Base-by-base conservation (phyloP, 805 yeast genomes). In the Nakazawaea anatomiae region DNA sequence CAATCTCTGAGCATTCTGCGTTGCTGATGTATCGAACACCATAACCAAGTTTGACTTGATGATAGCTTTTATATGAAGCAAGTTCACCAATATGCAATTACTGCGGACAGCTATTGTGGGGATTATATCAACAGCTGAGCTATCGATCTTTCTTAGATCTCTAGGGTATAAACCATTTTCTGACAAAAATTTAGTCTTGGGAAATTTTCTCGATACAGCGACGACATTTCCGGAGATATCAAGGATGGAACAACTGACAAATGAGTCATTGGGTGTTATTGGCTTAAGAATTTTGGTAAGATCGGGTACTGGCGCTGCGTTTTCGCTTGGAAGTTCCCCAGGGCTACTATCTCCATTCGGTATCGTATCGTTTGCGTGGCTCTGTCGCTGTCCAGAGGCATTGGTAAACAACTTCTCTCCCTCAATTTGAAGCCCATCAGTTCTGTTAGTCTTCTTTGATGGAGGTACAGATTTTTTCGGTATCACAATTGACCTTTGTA, bases 51-150 rank as follows among this genome's bases (percentile, higher is more conserved):
- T 89, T 41, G 80, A 76, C 59, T 86, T 87, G n/a, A 94, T 80
- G 44, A 94, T 73, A 1, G 97, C 98, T 57, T 94, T 86, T 46
- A 94, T 89, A 63, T 91, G 94, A 39, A 94, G 69, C 60, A 94
- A 68, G 62, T 90, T 91, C 46, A 94, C 82, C 49, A 94, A 71
- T 18, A 92, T 87, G 48, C 95, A 85, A 55, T 79, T 78, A 29
- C 79, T 75, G 53, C 97, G 76, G 27, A 90, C 89, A 53, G 91
- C 83, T 44, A 94, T 85, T 18, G 89, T 82, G 0, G 99, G 99
- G 3, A 91, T 91, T 25, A 92, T 88, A 65, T 89, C 96, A 50
- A 80, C 76, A 39, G 80, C 71, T 1, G 87, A 74, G 4, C 83
- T 72, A 60, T 92, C 96, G 48, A 91, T 85, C 61, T 88, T 90